Evolutionary conservation across 2,329 filamentous ascomycete species (phyloP).

Genomic region (Cryoendolithus antarcticus): DNA sequence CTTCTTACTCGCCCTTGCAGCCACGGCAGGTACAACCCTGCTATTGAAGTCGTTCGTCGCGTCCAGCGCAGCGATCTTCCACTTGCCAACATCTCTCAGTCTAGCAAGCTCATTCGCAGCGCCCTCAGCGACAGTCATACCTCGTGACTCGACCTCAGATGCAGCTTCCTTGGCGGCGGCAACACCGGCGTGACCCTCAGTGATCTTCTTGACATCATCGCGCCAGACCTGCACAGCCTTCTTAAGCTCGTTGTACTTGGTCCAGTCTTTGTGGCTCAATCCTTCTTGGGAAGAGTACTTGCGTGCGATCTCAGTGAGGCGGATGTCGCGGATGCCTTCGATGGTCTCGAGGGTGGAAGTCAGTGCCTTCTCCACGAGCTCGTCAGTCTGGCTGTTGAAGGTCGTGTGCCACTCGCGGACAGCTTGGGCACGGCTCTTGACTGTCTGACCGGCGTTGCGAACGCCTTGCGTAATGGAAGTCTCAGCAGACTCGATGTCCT

Average conservation of each 20-base stretch:
- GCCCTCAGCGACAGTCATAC: constrained; percentile 66
- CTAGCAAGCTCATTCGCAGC: constrained; percentile 68
- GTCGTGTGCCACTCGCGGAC: constrained; percentile 64
- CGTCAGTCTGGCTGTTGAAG: constrained; percentile 58
- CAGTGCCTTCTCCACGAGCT: constrained; percentile 59
- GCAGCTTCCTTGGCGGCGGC: constrained; percentile 54
- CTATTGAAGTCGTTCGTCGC: constrained; percentile 66
- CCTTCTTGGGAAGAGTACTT: constrained; percentile 91
- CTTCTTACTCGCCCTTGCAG: constrained; percentile 27
- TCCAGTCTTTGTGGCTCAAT: constrained; percentile 94
- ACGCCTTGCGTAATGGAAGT: constrained; percentile 44
- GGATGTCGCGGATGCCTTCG: constrained; percentile 68
- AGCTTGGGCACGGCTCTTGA: constrained; percentile 66
- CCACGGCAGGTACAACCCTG: constrained; percentile 48
- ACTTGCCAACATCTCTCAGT: constrained; percentile 71
- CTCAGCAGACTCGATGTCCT: constrained; percentile 39
- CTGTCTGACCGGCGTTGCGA: constrained; percentile 54
- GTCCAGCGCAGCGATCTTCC: constrained; percentile 70
- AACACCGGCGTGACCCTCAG: constrained; percentile 61
- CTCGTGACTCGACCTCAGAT: constrained; percentile 60
- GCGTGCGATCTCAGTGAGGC: constrained; percentile 84
- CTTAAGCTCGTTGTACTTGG: constrained; percentile 82
- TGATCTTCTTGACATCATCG: constrained; percentile 63
- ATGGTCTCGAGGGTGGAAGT: constrained; percentile 72
- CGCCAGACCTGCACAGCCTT: constrained; percentile 75